phyloP scores from a whole-genome alignment of 352 stramenopile species.

The Phytophthora capsici region DNA sequence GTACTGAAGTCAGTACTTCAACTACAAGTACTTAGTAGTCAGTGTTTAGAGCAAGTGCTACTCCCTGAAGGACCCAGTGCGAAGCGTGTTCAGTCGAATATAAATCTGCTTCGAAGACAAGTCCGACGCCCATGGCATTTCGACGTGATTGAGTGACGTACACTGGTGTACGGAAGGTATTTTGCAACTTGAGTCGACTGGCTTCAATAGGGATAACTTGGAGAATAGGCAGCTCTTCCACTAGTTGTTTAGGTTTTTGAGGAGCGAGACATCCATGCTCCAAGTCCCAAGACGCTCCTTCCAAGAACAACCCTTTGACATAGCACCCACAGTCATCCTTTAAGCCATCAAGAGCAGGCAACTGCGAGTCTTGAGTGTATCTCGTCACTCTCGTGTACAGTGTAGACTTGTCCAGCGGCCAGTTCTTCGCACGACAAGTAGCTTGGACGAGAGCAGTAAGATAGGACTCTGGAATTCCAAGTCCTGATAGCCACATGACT shows the following conservation, averaged over 20 bases:
- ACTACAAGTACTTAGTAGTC: constrained; percentile 57
- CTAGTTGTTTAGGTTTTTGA: constrained; percentile 95
- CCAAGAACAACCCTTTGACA: constrained; percentile 92
- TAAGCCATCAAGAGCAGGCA: constrained; percentile 43
- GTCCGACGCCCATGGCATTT: constrained; percentile 96
- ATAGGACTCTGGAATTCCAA: constrained; percentile 96
- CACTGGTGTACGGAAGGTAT: constrained; percentile 95
- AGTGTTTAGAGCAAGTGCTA: constrained; percentile 93
- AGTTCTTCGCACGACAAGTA: constrained; percentile 93
- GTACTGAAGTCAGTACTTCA: not conserved
- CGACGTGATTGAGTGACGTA: constrained; percentile 95
- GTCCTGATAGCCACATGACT: constrained; percentile 94
- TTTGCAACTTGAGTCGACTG: constrained; percentile 94
- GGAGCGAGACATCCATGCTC: constrained; percentile 71
- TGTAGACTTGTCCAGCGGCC: constrained; percentile 95
- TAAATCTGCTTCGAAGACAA: constrained; percentile 95
- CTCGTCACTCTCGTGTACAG: constrained; percentile 94
- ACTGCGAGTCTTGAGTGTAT: constrained; percentile 69
- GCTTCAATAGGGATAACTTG: constrained; percentile 96
- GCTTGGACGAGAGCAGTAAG: constrained; percentile 96
- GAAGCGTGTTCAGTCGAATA: constrained; percentile 91
- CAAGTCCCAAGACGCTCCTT: constrained; percentile 94
- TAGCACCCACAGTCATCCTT: constrained; percentile 91
- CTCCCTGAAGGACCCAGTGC: constrained; percentile 95
- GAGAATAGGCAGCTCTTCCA: constrained; percentile 94